Base-by-base conservation (phyloP, 2,329 filamentous ascomycete genomes). In the Verticillium dahliae region DNA sequence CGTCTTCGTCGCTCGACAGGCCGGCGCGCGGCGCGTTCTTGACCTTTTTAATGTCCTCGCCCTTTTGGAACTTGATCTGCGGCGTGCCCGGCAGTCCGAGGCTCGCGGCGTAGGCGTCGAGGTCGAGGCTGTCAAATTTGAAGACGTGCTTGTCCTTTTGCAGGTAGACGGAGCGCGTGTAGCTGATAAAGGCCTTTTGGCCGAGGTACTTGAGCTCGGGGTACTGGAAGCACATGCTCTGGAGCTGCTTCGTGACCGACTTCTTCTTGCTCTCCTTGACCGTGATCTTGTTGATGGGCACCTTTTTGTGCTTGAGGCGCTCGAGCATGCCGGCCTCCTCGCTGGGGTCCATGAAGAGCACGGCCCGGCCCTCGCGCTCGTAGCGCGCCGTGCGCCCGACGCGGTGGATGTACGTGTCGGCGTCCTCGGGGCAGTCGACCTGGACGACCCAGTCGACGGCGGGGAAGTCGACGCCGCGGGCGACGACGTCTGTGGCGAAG, bases 381-480 rank as follows among this genome's bases (percentile, higher is more conserved):
- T 96, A 98, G 27, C 94, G 86, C n/a, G 95, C 95, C 18, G 95
- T 98, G 35, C 95, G 86, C 1, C 95, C 95, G 4, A 97, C 94
- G 62, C 95, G 87, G 76, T 99, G 95, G 67, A 99, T 98, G 70
- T 99, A 99, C 0, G 95, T 99, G 70, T 98, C 95, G 4, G 91
- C 90, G 73, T 99, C 94, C 74, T 99, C 95, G 0, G 95, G 95
- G 67, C 91, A 96, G 73, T 99, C 95, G n/a, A 91, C 84, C 72
- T 99, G 95, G n/a, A 99, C 92, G 5, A 99, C 95, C 90, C 95
- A 99, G 73, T 99, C 95, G 0, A 99, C 95, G 3, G 92, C 89
- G 0, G 95, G 95, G 71, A 99, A 98, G 74, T 99, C 95, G 13
- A 99, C 84, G 65, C 95, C 95, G 74, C 95, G 85, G 0, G 95